A percentile compares a stretch with the other conserved stretches of the same genome.
phyloP scores from a whole-genome alignment of 805 yeast genomes.

The Saturnispora mendoncae region DNA sequence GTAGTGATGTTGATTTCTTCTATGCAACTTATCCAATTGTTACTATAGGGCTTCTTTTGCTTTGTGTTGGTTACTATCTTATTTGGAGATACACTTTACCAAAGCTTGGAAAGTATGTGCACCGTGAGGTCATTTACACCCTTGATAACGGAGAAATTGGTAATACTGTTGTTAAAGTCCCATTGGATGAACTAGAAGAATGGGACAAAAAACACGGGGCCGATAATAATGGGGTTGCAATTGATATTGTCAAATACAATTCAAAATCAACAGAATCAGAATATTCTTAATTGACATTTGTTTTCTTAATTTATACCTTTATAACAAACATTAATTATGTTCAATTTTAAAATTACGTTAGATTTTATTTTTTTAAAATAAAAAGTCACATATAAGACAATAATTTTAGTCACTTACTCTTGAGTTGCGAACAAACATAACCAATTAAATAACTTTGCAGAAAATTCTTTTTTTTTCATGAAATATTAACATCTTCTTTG shows the following conservation, averaged over 20 bases:
- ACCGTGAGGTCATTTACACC: slow-evolving; percentile 25
- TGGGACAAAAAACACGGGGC: slow-evolving; percentile 26
- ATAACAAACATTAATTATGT: no score
- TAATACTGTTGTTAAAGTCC: slow-evolving; percentile 32
- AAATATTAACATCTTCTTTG: no score
- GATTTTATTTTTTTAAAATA: no score
- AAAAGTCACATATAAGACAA: no score
- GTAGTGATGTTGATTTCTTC: slow-evolving; percentile 35
- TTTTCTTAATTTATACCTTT: no score
- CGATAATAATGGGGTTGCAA: slow-evolving; percentile 12
- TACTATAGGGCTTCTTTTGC: slow-evolving; percentile 28
- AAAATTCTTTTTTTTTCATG: no score
- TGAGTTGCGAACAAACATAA: no score
- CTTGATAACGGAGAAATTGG: slow-evolving; percentile 34
- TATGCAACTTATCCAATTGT: slow-evolving; percentile 35
- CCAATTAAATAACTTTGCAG: no score
- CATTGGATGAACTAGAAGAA: slow-evolving; percentile 23
- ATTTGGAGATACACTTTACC: slow-evolving; percentile 33
- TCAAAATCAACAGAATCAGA: background rate
- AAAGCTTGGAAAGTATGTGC: slow-evolving; percentile 26
- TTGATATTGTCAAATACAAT: slow-evolving; percentile 4
- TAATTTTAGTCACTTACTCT: no score
- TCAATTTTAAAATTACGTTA: no score
- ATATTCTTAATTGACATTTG: no score
- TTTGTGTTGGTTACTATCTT: slow-evolving; percentile 30